Evolutionary conservation across 2,329 filamentous ascomycete genomes (phyloP).

Genomic region (Tolypocladium tropicale): DNA sequence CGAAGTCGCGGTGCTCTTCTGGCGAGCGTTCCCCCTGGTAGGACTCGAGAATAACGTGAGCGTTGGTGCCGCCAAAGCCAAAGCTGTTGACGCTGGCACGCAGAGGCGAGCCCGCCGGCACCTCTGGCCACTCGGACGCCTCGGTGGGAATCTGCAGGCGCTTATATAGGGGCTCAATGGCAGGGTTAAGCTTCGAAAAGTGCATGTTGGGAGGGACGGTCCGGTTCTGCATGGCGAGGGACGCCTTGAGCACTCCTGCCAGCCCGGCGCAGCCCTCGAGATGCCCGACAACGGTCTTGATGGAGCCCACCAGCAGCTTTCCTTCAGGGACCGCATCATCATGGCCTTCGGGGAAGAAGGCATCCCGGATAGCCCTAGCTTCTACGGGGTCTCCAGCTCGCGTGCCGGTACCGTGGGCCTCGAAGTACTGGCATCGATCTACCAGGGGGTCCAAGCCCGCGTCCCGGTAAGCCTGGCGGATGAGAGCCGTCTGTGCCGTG

Average conservation of each 20-base stretch:
- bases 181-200: slow-evolving; percentile 17
- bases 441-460: slow-evolving; percentile 15
- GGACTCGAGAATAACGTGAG: slow-evolving; percentile 27
- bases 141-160: slow-evolving; percentile 11
- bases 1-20: background rate
- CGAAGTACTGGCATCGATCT: slow-evolving; percentile 15
- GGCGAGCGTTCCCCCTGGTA: background rate
- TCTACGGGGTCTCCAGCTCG: slow-evolving; percentile 15
- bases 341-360: slow-evolving; percentile 21
- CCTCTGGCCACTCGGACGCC: slow-evolving; percentile 11
- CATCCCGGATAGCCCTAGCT: slow-evolving; percentile 23
- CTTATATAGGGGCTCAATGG: slow-evolving; percentile 12
- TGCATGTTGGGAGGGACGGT: slow-evolving; percentile 19
- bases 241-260: slow-evolving; percentile 11
- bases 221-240: slow-evolving; percentile 7
- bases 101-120: slow-evolving; percentile 9
- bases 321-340: background rate
- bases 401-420: slow-evolving; percentile 30
- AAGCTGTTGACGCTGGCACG: slow-evolving; percentile 37
- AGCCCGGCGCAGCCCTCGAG: slow-evolving; percentile 14
- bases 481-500: slow-evolving; percentile 12
- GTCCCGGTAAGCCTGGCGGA: slow-evolving; percentile 14
- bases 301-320: slow-evolving; percentile 11
- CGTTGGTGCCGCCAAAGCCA: slow-evolving; percentile 39
- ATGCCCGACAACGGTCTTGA: slow-evolving; percentile 18